phyloP scores from a whole-genome alignment of 108 stramenopile genomes.

The Pinguiococcus pyrenoidosus region DNA sequence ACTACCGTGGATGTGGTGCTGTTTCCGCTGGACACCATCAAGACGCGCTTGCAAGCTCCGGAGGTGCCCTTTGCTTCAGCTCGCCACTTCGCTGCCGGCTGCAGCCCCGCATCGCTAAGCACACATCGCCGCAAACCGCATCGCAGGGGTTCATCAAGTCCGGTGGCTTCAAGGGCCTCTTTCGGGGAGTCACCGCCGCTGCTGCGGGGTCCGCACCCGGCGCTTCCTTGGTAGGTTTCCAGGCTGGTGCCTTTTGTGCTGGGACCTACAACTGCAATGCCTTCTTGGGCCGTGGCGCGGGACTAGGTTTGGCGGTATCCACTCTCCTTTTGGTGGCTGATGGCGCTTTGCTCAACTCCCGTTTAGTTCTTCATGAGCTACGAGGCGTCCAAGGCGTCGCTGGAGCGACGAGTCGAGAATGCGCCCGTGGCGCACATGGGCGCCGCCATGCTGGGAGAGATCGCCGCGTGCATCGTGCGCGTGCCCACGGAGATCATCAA shows the following conservation, averaged over 20 bases:
- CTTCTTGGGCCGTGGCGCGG: too few relatives aligned
- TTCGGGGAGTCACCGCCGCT: slow-evolving; percentile 28
- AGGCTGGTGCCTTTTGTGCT: too few relatives aligned
- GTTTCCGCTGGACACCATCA: slow-evolving; percentile 38
- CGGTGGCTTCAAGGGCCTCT: slow-evolving; percentile 33
- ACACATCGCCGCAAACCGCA: too few relatives aligned
- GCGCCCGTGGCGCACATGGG: slow-evolving; percentile 66
- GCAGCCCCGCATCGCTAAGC: too few relatives aligned
- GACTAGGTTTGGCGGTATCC: too few relatives aligned
- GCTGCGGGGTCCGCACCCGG: slow-evolving; percentile 22
- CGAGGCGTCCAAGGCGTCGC: slow-evolving; percentile 44
- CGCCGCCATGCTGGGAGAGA: slow-evolving; percentile 76
- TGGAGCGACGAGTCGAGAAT: slow-evolving; percentile 1
- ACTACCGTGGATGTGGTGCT: slow-evolving; percentile 33
- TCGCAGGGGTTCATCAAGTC: slow-evolving; percentile 8
- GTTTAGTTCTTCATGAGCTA: slow-evolving; percentile 92
- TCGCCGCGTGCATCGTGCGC: slow-evolving; percentile 81
- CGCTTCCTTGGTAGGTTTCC: too few relatives aligned
- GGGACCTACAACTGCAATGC: too few relatives aligned
- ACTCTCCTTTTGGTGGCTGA: too few relatives aligned
- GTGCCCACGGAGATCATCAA: slow-evolving; percentile 93
- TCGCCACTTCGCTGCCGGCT: background rate
- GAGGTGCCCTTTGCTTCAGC: background rate
- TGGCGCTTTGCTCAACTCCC: too few relatives aligned
- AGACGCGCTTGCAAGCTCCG: slow-evolving; percentile 33